Evolutionary conservation across 768 basidiomycete genomes (phyloP), one percentile per base, ranked within the genome.

Genomic region (Macrolepiota fuliginosa): DNA sequence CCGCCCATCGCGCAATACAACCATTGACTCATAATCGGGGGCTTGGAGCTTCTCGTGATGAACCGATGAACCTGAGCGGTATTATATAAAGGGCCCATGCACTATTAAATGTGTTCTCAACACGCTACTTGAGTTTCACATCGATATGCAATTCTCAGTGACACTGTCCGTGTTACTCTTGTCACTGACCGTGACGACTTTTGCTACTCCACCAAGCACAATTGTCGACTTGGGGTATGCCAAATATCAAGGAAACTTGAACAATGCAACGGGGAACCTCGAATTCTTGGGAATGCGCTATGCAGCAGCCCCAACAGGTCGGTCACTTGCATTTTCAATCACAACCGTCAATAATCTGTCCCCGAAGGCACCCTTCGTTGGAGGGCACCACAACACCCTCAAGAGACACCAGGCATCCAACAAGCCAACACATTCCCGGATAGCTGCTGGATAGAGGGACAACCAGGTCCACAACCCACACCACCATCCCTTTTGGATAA

Each of bases 251-350:
- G 82, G 81, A 0, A 57, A 67, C 0, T 65, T 77, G 19, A 71
- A 79, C 56, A 54, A 73, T 0, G 69, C 72, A 0, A 74, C 74
- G 3, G 66, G 68, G 17, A 72, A 77, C 58, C 73, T 75, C 0
- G 65, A 69, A 12, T 82, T 79, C 60, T 71, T 81, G 15, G 77
- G 77, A 0, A 74, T 83, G 46, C 75, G 83, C 7, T 84, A 80
- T 68, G 83, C 84, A 12, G 80, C 80, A 17, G 70, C 81, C 32
- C 82, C 83, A 3, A 62, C 75, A 35, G 82, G 82, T 79, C 24
- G 22, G 74, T 32, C 29, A 52, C 12, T 6, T 5, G 13, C 37
- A 7, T 17, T 39, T 11, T 10, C 5, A 39, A 24, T 36, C 22
- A 15, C 27, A 3, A 7, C 29, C 2, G 7, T 11, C 50, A 39